Evolutionary conservation across 2,329 filamentous ascomycete species (phyloP).

Genomic region (Zymoseptoria pseudotritici): DNA sequence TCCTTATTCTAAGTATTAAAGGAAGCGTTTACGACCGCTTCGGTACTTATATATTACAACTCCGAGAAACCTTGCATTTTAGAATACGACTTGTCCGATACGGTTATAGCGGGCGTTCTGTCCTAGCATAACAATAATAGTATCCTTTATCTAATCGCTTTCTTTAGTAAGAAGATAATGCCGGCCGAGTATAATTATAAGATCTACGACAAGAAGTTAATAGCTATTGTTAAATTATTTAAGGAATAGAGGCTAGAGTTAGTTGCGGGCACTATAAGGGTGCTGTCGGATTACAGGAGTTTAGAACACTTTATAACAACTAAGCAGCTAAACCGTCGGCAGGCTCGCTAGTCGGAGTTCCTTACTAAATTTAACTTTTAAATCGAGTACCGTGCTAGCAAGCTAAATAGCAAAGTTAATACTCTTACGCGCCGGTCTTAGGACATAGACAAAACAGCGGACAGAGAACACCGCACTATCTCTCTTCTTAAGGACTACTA

Average conservation of each 20-base stretch:
- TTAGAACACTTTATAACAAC: constrained; percentile 26
- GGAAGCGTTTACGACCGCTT: not conserved
- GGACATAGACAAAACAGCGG: not conserved
- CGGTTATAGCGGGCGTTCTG: not conserved
- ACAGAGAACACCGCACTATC: not conserved
- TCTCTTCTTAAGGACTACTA: not conserved
- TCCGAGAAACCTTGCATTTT: not conserved
- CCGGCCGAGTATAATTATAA: constrained; percentile 9
- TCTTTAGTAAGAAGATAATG: constrained; percentile 19
- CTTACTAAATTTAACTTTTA: constrained; percentile 21
- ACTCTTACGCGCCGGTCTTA: not conserved
- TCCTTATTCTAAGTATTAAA: not conserved
- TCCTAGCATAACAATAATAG: not conserved
- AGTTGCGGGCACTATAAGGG: constrained; percentile 10
- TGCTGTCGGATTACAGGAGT: constrained; percentile 26
- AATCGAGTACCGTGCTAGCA: constrained; percentile 14
- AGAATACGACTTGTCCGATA: not conserved
- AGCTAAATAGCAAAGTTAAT: not conserved
- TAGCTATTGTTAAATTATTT: constrained; percentile 29
- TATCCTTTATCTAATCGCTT: constrained; percentile 14
- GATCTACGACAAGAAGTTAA: constrained; percentile 26
- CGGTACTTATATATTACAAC: not conserved
- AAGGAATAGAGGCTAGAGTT: constrained; percentile 21
- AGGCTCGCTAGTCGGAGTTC: constrained; percentile 21
- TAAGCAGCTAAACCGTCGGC: constrained; percentile 23